A percentile compares a stretch with the other conserved stretches of the same genome.
phyloP scores from a whole-genome alignment of 1,284 basidiomycete genomes.

The Apiotrichum gracile region DNA sequence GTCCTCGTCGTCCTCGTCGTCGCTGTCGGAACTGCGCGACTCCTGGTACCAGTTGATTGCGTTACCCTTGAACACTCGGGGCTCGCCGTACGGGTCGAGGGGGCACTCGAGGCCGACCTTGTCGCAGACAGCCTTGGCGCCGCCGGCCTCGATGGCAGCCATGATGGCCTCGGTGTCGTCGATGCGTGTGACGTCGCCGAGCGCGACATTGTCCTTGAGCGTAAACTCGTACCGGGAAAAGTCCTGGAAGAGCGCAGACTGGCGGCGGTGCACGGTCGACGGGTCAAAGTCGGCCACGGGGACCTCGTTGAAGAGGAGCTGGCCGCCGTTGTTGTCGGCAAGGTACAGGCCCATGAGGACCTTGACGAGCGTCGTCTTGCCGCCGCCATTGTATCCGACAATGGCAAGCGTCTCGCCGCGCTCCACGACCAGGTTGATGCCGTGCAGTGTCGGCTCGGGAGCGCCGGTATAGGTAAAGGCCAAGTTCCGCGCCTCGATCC shows the following conservation, averaged over 20 bases:
- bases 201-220: constrained; percentile 69
- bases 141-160: constrained; percentile 59
- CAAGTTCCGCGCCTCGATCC: constrained; percentile 63
- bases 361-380: constrained; percentile 50
- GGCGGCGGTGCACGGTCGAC: constrained; percentile 62
- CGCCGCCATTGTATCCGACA: constrained; percentile 9
- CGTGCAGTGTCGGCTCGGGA: constrained; percentile 57
- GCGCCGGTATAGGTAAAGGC: constrained; percentile 73
- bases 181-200: constrained; percentile 56
- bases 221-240: constrained; percentile 71
- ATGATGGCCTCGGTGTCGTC: constrained; percentile 51
- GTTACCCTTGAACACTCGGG: neutral
- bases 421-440: constrained; percentile 60
- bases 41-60: neutral
- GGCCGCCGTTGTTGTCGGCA: constrained; percentile 49
- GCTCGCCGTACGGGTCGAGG: constrained; percentile 11
- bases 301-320: constrained; percentile 61
- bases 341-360: constrained; percentile 63
- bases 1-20: neutral
- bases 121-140: constrained; percentile 51
- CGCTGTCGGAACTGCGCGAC: neutral
- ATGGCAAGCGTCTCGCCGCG: constrained; percentile 69
- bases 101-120: constrained; percentile 19
- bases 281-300: constrained; percentile 61
- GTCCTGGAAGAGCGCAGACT: constrained; percentile 70